Evolutionary conservation across 1,139 yeast species (phyloP).

Genomic region (Debaryomyces udenii): DNA sequence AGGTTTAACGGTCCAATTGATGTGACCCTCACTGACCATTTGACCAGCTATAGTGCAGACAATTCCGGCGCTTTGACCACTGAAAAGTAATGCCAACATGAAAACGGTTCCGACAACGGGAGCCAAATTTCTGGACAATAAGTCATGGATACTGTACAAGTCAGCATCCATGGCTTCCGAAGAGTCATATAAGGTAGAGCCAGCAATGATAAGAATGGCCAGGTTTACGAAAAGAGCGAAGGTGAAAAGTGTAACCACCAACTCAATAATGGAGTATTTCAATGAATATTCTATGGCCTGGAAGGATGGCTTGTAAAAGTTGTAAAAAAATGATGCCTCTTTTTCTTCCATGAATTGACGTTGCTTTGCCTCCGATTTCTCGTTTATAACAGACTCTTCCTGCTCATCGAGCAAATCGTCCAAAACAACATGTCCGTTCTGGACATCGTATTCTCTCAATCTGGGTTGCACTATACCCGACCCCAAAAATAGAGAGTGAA

Average conservation of each 20-base stretch:
- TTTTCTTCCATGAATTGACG: conserved; percentile 18
- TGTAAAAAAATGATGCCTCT: conserved; percentile 40
- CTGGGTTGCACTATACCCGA: conserved; percentile 78
- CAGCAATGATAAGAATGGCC: conserved; percentile 76
- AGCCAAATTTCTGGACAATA: conserved; percentile 58
- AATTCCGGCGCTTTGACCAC: conserved; percentile 84
- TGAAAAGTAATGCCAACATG: conserved; percentile 71
- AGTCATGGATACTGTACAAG: conserved; percentile 65
- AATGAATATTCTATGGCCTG: conserved; percentile 67
- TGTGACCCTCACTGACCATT: conserved; percentile 81
- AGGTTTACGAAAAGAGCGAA: conserved; percentile 80
- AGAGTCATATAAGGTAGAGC: conserved; percentile 68
- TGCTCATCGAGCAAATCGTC: conserved; percentile 20
- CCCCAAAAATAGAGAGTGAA: conserved; percentile 75
- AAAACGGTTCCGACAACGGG: conserved; percentile 78
- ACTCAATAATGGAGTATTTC: conserved; percentile 67
- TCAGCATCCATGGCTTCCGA: conserved; percentile 73
- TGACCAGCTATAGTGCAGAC: conserved; percentile 90
- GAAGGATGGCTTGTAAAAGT: conserved; percentile 62
- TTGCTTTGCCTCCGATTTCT: conserved; percentile 15
- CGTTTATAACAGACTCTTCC: conserved; percentile 16
- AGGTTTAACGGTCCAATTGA: conserved; percentile 73
- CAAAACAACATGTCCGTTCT: conserved; percentile 41
- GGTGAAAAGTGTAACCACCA: conserved; percentile 66
- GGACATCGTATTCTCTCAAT: conserved; percentile 60